Evolutionary conservation across 768 basidiomycete genomes (phyloP).

Genomic region (Lactarius pseudohatsudake): DNA sequence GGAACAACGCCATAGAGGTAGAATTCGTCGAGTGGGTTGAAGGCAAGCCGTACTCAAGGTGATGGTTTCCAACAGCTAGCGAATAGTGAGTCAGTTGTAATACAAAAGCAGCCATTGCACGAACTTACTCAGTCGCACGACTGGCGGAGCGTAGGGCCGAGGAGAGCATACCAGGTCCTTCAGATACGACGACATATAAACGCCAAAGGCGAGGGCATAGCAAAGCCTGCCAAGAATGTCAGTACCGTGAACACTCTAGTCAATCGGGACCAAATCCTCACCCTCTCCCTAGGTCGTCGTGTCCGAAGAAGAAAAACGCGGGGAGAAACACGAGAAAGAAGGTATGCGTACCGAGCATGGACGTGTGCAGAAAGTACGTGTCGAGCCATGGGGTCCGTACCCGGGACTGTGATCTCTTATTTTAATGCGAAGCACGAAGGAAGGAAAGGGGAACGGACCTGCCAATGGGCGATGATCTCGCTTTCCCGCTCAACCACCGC

Average conservation of each 20-base stretch:
- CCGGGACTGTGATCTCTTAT: constrained; percentile 37
- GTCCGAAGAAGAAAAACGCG: constrained; percentile 86
- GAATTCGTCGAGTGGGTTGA: constrained; percentile 94
- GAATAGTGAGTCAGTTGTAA: neutral
- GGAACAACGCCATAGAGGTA: constrained; percentile 84
- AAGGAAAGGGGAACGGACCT: constrained; percentile 43
- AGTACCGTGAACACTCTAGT: constrained; percentile 5
- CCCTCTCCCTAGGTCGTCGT: constrained; percentile 69
- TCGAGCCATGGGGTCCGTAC: constrained; percentile 71
- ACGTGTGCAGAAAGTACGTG: constrained; percentile 80
- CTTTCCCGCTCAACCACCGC: constrained; percentile 59
- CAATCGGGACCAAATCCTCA: constrained; percentile 37
- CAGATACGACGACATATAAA: constrained; percentile 82
- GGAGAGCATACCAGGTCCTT: constrained; percentile 93
- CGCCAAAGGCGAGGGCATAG: constrained; percentile 70
- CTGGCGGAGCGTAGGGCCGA: constrained; percentile 86
- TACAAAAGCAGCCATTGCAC: neutral
- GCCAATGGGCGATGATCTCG: constrained; percentile 58
- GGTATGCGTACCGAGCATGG: constrained; percentile 79
- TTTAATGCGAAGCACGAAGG: constrained; percentile 22
- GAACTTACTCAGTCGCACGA: constrained; percentile 78
- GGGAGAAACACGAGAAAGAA: constrained; percentile 94
- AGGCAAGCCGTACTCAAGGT: constrained; percentile 93
- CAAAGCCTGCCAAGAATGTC: constrained; percentile 50
- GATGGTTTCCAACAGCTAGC: constrained; percentile 75